Evolutionary conservation across 345 rosid genomes (phyloP).

Genomic region (Arabidopsis arenosa): DNA sequence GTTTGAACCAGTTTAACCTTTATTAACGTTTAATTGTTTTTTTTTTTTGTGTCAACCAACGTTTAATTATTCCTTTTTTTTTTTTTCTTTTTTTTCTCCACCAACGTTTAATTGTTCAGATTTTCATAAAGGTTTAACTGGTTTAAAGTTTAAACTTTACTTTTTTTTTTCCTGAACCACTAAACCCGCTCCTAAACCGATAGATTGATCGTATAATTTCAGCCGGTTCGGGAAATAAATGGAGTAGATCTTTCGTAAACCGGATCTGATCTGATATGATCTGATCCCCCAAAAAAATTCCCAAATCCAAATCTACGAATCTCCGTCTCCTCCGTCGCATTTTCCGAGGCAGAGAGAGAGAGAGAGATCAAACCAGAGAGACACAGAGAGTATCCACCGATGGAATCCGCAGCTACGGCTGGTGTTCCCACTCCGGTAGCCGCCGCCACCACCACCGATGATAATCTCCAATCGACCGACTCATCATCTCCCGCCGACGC

Average conservation of each 20-base stretch:
- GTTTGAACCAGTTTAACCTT: too few relatives aligned
- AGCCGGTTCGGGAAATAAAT: not conserved
- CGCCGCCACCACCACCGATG: slow-evolving; percentile 36
- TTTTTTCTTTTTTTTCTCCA: too few relatives aligned
- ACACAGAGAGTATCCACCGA: slow-evolving; percentile 5
- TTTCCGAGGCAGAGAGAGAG: not conserved
- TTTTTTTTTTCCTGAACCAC: too few relatives aligned
- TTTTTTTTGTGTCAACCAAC: too few relatives aligned
- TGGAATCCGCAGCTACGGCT: slow-evolving; percentile 51
- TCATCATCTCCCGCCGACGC: slow-evolving; percentile 56
- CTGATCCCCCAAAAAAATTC: not conserved
- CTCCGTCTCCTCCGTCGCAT: slow-evolving; percentile 43
- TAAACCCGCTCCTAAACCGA: slow-evolving; percentile 13
- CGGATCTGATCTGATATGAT: slow-evolving; percentile 18
- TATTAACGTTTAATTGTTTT: too few relatives aligned
- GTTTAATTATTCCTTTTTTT: too few relatives aligned
- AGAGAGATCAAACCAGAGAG: slow-evolving; percentile 1
- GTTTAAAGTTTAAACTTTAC: too few relatives aligned
- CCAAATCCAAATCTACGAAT: slow-evolving; percentile 33
- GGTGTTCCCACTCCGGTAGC: slow-evolving; percentile 38
- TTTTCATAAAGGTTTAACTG: too few relatives aligned
- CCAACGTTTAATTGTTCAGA: too few relatives aligned
- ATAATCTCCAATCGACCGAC: slow-evolving; percentile 44
- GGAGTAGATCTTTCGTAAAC: not conserved
- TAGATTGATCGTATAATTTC: not conserved